Conservation (phyloP, 2,329 filamentous ascomycete genomes). For the Juglanconis oblonga region DNA sequence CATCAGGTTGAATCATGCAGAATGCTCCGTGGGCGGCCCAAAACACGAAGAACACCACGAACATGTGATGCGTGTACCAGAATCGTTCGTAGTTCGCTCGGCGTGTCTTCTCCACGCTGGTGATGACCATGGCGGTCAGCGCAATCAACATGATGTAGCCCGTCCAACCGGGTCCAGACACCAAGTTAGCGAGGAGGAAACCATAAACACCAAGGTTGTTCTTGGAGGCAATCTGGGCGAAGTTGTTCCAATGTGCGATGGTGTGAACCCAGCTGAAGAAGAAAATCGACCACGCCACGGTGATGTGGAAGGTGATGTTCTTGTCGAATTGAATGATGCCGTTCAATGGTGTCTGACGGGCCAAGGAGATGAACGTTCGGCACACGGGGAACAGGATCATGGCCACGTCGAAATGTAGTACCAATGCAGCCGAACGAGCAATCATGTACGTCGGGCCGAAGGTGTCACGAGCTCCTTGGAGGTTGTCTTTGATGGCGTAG, state of each 20-base stretch:
- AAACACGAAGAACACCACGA: conserved; percentile 85
- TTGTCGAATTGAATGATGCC: conserved; percentile 87
- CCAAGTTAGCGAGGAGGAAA: conserved; percentile 73
- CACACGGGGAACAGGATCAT: conserved; percentile 80
- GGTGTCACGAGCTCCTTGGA: conserved; percentile 60
- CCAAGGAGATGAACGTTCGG: conserved; percentile 77
- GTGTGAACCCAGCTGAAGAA: conserved; percentile 87
- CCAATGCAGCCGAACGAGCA: conserved; percentile 71
- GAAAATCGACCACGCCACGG: conserved; percentile 81
- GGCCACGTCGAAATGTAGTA: conserved; percentile 78
- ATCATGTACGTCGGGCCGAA: conserved; percentile 77
- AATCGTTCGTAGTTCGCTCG: conserved; percentile 84
- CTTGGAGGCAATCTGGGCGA: conserved; percentile 71
- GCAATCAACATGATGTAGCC: conserved; percentile 81
- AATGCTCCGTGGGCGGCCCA: conserved; percentile 88
- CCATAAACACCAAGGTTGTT: conserved; percentile 76
- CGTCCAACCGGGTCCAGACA: conserved; percentile 79
- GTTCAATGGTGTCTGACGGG: conserved; percentile 77
- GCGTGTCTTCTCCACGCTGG: conserved; percentile 73
- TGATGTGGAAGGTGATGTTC: conserved; percentile 86
- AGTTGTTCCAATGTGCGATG: conserved; percentile 84
- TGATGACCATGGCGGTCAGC: conserved; percentile 74
- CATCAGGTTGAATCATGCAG: conserved; percentile 86
- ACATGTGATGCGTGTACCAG: conserved; percentile 89
- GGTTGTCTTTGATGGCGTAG: conserved; percentile 74